Evolutionary conservation across 192 early-diverging fungal genomes (phyloP).

Genomic region (Rhizoclosmatium globosum): DNA sequence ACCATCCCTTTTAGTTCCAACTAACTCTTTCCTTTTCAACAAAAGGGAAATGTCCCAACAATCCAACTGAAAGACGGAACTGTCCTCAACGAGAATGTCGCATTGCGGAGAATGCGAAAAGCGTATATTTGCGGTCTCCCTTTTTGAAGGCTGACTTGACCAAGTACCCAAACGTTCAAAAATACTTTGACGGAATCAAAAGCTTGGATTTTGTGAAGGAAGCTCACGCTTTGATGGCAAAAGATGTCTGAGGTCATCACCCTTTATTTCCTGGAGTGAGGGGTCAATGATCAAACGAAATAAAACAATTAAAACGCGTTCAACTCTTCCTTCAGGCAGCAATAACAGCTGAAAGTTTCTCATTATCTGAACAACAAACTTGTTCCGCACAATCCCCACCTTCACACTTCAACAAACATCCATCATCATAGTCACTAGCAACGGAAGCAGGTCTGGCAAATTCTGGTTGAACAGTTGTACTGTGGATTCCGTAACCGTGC

Average conservation of each 20-base stretch:
- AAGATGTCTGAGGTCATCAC: neutral
- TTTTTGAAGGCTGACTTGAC: conserved; percentile 38
- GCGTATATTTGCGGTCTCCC: conserved; percentile 16
- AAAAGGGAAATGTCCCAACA: conserved; percentile 44
- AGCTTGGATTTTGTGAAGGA: conserved; percentile 46
- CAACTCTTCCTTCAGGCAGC: no score
- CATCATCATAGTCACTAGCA: neutral
- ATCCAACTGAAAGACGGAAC: conserved; percentile 40
- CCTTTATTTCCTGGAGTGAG: no score
- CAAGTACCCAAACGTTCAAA: conserved; percentile 36
- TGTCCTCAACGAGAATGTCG: conserved; percentile 42
- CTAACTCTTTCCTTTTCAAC: conserved; percentile 9
- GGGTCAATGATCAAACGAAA: no score
- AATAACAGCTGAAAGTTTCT: no score
- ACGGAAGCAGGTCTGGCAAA: neutral
- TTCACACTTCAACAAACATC: conserved; percentile 27
- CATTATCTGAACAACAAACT: conserved; percentile 13
- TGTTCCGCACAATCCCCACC: conserved; percentile 17
- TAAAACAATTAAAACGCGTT: no score
- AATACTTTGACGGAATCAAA: conserved; percentile 35
- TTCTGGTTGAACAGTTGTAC: conserved; percentile 50
- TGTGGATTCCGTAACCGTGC: conserved; percentile 82
- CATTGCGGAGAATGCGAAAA: conserved; percentile 38
- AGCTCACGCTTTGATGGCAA: conserved; percentile 38
- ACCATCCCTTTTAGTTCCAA: no score